Conservation (phyloP, 331 rosid genomes). For the Spiraea crenata region DNA sequence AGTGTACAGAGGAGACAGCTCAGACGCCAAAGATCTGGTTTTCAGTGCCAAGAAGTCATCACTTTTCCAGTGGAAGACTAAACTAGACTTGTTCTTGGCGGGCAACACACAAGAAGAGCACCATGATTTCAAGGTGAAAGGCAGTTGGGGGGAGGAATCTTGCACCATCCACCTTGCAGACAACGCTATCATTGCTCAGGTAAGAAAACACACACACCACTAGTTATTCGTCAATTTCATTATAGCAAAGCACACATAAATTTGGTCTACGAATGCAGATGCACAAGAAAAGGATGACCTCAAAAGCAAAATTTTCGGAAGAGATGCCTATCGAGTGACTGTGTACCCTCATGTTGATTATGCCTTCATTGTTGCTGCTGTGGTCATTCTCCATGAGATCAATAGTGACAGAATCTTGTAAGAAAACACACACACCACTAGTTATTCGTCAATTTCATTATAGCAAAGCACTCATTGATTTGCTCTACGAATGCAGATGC, state of each 20-base stretch:
- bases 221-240: background rate
- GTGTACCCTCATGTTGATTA: constrained; percentile 53
- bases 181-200: no score
- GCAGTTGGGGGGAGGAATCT: constrained; percentile 59
- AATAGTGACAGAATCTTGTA: constrained; percentile 30
- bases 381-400: constrained; percentile 34
- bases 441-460: no score
- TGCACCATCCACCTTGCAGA: no score
- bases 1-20: constrained; percentile 40
- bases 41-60: constrained; percentile 39
- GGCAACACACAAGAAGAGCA: constrained; percentile 40
- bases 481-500: no score
- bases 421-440: no score
- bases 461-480: no score
- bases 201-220: no score
- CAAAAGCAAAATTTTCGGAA: constrained; percentile 33
- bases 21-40: constrained; percentile 32
- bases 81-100: constrained; percentile 64
- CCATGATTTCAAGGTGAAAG: constrained; percentile 66
- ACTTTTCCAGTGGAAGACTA: constrained; percentile 42
- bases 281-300: constrained; percentile 45
- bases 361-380: constrained; percentile 53
- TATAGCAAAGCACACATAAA: background rate
- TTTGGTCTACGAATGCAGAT: constrained; percentile 39
- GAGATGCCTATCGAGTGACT: constrained; percentile 39